Conservation (phyloP, 23 red algal genomes). For the Gracilaria gracilis region DNA sequence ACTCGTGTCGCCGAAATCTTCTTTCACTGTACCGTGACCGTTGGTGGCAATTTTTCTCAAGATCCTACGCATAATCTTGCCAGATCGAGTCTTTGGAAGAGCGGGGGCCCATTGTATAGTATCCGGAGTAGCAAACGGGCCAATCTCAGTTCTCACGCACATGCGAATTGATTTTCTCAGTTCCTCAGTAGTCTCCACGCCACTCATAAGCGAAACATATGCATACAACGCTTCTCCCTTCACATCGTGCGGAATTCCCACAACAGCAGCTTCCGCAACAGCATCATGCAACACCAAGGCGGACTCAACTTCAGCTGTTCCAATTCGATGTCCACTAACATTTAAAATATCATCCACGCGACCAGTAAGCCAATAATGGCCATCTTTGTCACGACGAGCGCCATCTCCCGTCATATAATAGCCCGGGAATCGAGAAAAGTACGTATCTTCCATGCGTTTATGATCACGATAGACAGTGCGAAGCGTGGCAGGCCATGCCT, state of each 20-base stretch:
- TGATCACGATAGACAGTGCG: slow-evolving; percentile 95
- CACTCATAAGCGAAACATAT: slow-evolving; percentile 87
- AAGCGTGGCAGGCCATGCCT: slow-evolving; percentile 90
- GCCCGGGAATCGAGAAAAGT: slow-evolving; percentile 93
- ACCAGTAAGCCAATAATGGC: slow-evolving; percentile 97
- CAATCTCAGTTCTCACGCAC: slow-evolving; percentile 82
- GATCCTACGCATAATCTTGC: slow-evolving; percentile 99
- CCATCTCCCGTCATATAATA: slow-evolving; percentile 98
- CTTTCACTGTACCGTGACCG: slow-evolving; percentile 16
- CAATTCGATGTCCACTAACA: slow-evolving; percentile 97
- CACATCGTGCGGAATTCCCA: slow-evolving; percentile 89
- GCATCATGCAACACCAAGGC: slow-evolving; percentile 85
- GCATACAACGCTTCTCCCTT: slow-evolving; percentile 97
- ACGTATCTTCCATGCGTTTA: slow-evolving; percentile 88
- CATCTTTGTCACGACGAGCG: slow-evolving; percentile 86
- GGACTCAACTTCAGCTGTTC: slow-evolving; percentile 97
- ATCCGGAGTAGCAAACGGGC: slow-evolving; percentile 89
- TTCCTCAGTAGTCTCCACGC: slow-evolving; percentile 67
- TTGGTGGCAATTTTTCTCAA: slow-evolving; percentile 91
- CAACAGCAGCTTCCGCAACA: slow-evolving; percentile 94
- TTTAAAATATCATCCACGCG: slow-evolving; percentile 97
- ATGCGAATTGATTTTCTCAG: slow-evolving; percentile 68
- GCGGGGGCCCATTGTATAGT: slow-evolving; percentile 90
- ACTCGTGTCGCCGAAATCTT: slow-evolving; percentile 88
- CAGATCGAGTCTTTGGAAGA: slow-evolving; percentile 97